Base-by-base conservation (phyloP, 257 asterid species). In the Primulina eburnea region DNA sequence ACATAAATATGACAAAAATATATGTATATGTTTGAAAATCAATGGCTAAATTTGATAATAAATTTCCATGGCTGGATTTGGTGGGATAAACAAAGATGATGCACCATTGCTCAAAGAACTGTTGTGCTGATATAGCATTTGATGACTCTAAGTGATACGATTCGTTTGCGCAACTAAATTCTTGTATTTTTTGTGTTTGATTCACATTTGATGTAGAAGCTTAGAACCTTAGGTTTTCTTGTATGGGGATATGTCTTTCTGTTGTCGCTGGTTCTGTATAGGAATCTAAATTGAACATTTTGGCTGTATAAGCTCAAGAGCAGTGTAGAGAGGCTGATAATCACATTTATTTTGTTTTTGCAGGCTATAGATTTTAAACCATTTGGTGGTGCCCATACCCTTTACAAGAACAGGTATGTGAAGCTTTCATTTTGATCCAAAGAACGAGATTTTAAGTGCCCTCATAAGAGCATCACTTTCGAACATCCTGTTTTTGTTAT, bases 391-490 rank as follows among this genome's bases (percentile, higher is more conserved):
- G 67, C 82, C 67, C 96, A 93, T 76, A 70, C 81, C 18, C 75
- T 82, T 32, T 83, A 86, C 82, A 90, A 79, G 85, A 78, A 79
- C 76, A 93, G 97, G 98, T 90, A 65, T 77, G 82, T 73, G 40
- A 33, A 67, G 63, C 61, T 71, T 68, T 37, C 38, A 69, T 26
- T 72, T 24, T 64, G 60, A 65, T 56, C 60, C 35, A 60, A 68
- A 6, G 20, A 40, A 43, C 37, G 18, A 56, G 32, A 21, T 14
- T 34, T 29, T 43, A 6, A 56, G 20, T 71, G 38, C 60, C 18
- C 16, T 72, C 33, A 16, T n/a, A 28, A 30, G 66, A 20, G 21
- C 70, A 52, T 56, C 59, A 57, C 33, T 28, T 18, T 21, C 9
- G 26, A 7, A 70, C 20, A 34, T 38, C 43, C 43, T 43, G 34